A percentile compares a stretch with the other conserved stretches of the same genome.
phyloP scores from a whole-genome alignment of 2,329 filamentous ascomycete species.

The Exophiala spinifera region DNA sequence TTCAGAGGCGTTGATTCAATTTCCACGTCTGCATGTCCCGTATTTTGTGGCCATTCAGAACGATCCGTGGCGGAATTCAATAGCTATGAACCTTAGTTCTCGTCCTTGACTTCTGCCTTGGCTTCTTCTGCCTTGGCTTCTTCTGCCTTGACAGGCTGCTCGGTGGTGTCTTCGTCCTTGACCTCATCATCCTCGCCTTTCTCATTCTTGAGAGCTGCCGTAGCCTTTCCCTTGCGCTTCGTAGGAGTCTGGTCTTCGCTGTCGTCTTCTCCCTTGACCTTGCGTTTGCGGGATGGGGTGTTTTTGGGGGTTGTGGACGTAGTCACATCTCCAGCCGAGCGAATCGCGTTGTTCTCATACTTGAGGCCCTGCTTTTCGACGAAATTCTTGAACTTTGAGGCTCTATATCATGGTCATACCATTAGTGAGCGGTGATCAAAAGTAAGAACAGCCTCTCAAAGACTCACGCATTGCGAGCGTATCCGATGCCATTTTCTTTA shows the following conservation, averaged over 20 bases:
- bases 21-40: too few relatives aligned
- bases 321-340: neutral
- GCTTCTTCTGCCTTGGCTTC: neutral
- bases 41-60: too few relatives aligned
- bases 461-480: conserved; percentile 22
- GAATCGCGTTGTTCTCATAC: conserved; percentile 4
- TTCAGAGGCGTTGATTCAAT: too few relatives aligned
- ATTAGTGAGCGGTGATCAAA: neutral
- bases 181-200: neutral
- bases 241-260: neutral
- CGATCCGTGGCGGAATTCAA: too few relatives aligned
- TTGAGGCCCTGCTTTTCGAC: conserved; percentile 6
- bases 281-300: conserved; percentile 3
- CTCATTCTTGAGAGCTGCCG: neutral
- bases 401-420: neutral
- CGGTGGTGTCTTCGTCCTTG: neutral
- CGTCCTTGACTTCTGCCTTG: neutral
- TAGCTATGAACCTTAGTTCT: neutral
- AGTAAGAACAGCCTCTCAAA: neutral
- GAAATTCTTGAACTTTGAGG: conserved; percentile 6
- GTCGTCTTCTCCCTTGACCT: conserved; percentile 1
- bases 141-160: neutral
- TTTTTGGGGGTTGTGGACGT: neutral
- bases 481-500: conserved; percentile 19
- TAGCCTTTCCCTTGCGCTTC: conserved; percentile 3